These are phyloP conservation scores for Cystobasidiaceae sp. DNA, from an alignment of 1,284 basidiomycete species.

Conservation along the genomic window DNA sequence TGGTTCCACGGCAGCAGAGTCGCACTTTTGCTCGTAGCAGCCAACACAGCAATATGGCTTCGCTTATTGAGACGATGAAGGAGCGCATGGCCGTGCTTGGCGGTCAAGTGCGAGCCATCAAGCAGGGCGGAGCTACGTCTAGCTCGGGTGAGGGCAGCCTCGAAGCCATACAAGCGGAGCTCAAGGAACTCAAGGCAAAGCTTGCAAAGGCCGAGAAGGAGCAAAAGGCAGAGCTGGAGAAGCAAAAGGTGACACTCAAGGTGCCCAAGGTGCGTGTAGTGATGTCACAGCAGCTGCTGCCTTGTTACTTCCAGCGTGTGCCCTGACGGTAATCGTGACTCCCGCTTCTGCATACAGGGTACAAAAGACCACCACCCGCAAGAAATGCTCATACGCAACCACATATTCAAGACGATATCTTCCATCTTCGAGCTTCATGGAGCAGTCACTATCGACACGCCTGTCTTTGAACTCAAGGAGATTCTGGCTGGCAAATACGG, in stretches of 20 bases:
- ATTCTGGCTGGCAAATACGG: slow-evolving; percentile 93
- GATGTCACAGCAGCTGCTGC: too few relatives aligned
- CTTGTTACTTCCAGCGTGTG: not conserved
- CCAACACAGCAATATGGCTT: not conserved
- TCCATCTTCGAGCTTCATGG: slow-evolving; percentile 85
- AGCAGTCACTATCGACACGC: slow-evolving; percentile 89
- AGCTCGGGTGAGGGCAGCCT: slow-evolving; percentile 21
- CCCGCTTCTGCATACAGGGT: slow-evolving; percentile 60
- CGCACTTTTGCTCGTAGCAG: slow-evolving; percentile 5
- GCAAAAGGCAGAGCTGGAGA: slow-evolving; percentile 29
- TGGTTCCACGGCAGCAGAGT: too few relatives aligned
- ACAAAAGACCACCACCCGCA: slow-evolving; percentile 91
- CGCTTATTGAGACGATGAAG: slow-evolving; percentile 18
- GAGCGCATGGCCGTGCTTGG: slow-evolving; percentile 23
- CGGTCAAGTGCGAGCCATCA: slow-evolving; percentile 23
- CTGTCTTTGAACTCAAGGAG: slow-evolving; percentile 96
- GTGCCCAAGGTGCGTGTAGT: slow-evolving; percentile 28
- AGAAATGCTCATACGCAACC: slow-evolving; percentile 88
- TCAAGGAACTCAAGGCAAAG: slow-evolving; percentile 29
- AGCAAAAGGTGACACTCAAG: slow-evolving; percentile 23
- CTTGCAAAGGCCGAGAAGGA: slow-evolving; percentile 31
- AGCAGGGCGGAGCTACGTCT: slow-evolving; percentile 27
- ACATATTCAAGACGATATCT: slow-evolving; percentile 84
- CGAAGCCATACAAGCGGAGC: slow-evolving; percentile 25
- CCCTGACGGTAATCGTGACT: not conserved